Evolutionary conservation across 805 yeast genomes (phyloP).

Genomic region (Lachancea meyersii): DNA sequence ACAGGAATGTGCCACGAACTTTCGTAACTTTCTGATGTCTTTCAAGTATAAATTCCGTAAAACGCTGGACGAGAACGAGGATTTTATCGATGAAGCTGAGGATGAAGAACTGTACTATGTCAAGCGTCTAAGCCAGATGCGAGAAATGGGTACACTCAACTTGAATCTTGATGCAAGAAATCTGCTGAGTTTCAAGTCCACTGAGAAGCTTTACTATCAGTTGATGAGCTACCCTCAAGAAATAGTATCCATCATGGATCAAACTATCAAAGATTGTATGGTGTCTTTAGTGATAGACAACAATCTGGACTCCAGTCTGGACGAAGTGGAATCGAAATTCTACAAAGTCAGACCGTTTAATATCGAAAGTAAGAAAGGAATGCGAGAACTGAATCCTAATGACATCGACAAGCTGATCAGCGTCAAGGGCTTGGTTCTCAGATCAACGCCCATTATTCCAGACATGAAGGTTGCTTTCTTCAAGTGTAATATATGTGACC

Average conservation of each 20-base stretch:
- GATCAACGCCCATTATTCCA: constrained; percentile 88
- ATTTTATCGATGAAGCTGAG: constrained; percentile 38
- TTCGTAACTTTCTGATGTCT: constrained; percentile 76
- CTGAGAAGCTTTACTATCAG: constrained; percentile 78
- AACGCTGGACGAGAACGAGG: constrained; percentile 34
- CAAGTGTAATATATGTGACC: constrained; percentile 91
- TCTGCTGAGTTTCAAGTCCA: constrained; percentile 64
- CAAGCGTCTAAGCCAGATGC: constrained; percentile 65
- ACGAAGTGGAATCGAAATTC: constrained; percentile 69
- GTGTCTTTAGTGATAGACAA: constrained; percentile 61
- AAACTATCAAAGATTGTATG: constrained; percentile 84
- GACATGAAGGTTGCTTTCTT: constrained; percentile 97
- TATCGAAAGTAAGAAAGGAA: constrained; percentile 64
- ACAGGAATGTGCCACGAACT: constrained; percentile 73
- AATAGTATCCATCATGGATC: constrained; percentile 96
- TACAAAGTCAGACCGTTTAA: constrained; percentile 90
- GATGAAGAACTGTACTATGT: constrained; percentile 75
- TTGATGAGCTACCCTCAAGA: constrained; percentile 92
- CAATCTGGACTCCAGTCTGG: constrained; percentile 43
- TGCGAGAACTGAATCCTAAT: constrained; percentile 88
- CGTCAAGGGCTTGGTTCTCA: constrained; percentile 81
- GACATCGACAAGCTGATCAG: constrained; percentile 91
- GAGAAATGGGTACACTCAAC: constrained; percentile 71
- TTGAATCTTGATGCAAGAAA: constrained; percentile 80
- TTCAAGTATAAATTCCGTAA: constrained; percentile 75